Base-by-base conservation (phyloP, 257 asterid species). In the Hygrophila difformis region DNA sequence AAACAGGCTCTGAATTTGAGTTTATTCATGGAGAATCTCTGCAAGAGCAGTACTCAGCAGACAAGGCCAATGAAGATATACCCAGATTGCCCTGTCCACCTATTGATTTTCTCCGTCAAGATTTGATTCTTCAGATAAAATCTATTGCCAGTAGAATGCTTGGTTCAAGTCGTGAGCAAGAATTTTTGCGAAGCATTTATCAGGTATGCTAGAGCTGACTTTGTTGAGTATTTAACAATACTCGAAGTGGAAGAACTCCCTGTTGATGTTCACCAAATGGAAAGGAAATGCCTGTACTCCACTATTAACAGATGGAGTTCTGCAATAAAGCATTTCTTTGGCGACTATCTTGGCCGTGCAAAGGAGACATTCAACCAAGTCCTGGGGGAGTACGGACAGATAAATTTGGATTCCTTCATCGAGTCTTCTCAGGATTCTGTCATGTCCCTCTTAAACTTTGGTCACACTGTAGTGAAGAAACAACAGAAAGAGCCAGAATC, bases 181-280 rank as follows among this genome's bases (percentile, higher is more conserved):
- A 82, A 53, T n/a, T 78, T 70, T 46, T 59, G 71, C 54, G 69
- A 44, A 39, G 46, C 64, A 17, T 82, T 75, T 48, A 37, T 62
- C 16, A 48, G 58, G 13, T 73, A 73, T 68, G 65, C 78, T 83
- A 71, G 57, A 29, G 65, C 55, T 39, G 39, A 66, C 13, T 31
- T 75, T 54, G 57, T 62, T 9, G 79, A 82, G 18, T 61, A 68
- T 48, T 20, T 77, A 35, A 55, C 39, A n/a, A 39, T 57, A 51
- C 72, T 73, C 31, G 51, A 44, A 10, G 34, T 82, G 12, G 64
- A 70, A 37, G 59, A 44, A 12, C 36, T 63, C 53, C 59, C 86
- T 65, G 47, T 82, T 10, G 86, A 78, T 33, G 89, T 82, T 55
- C 65, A 60, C 20, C 63, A 53, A 18, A 68, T 78, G 89, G 83